These are phyloP conservation scores for Boletellus dicymbophilus DNA, from an alignment of 1,284 basidiomycete genomes.

Conservation along the genomic window DNA sequence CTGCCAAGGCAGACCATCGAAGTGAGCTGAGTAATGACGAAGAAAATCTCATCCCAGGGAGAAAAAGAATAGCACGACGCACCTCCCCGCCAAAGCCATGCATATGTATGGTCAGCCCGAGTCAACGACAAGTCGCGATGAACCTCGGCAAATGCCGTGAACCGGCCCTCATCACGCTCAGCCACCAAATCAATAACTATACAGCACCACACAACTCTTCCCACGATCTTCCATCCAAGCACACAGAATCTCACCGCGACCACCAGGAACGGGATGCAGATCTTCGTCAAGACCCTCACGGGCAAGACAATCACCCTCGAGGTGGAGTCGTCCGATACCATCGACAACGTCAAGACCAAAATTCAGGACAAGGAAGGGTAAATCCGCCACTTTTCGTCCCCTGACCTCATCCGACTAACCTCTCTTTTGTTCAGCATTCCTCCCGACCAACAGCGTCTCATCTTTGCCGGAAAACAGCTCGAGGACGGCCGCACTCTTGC, in stretches of 20 bases:
- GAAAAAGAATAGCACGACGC: conserved; percentile 12
- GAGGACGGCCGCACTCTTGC: conserved; percentile 94
- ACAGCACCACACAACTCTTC: conserved; percentile 36
- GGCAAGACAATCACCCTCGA: conserved; percentile 99
- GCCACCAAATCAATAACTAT: conserved; percentile 47
- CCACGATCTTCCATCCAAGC: conserved; percentile 18
- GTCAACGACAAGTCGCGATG: not conserved
- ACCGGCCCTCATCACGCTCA: conserved; percentile 34
- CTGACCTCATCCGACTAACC: no score
- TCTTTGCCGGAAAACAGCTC: conserved; percentile 46
- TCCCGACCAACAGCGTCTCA: conserved; percentile 26
- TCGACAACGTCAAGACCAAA: conserved; percentile 27
- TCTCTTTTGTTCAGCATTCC: conserved; percentile 15
- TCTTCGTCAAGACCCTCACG: conserved; percentile 95
- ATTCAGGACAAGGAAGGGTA: conserved; percentile 78
- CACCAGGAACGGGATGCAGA: conserved; percentile 81
- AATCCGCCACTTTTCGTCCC: no score
- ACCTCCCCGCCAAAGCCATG: not conserved
- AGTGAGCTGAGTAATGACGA: conserved; percentile 68
- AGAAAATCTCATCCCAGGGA: conserved; percentile 44
- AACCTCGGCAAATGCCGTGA: not conserved
- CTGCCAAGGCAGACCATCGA: conserved; percentile 45
- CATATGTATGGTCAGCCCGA: not conserved
- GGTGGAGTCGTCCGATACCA: conserved; percentile 87
- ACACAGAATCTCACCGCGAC: not conserved